Conservation (phyloP, 1,139 yeast species). For the Diutina siamensis region DNA sequence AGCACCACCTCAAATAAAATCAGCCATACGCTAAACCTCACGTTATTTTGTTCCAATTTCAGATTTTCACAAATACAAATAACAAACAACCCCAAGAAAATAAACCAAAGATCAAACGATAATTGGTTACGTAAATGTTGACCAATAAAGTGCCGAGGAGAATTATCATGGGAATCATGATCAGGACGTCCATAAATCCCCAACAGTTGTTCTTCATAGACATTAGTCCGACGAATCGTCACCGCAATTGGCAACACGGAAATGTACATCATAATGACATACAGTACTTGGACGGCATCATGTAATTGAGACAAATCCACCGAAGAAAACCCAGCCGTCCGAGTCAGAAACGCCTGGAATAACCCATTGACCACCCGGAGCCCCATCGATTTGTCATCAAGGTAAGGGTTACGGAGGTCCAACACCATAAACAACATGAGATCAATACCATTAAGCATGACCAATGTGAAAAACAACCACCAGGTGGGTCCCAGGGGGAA, state of each 20-base stretch:
- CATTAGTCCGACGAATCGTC: constrained; percentile 91
- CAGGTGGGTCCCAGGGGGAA: constrained; percentile 92
- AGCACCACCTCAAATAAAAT: constrained; percentile 81
- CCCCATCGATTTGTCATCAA: constrained; percentile 47
- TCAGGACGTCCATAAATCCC: constrained; percentile 50
- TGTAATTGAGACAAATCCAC: constrained; percentile 60
- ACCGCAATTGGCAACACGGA: constrained; percentile 94
- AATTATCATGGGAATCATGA: constrained; percentile 21
- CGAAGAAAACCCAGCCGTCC: constrained; percentile 86
- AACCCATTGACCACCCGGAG: constrained; percentile 69
- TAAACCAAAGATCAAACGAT: constrained; percentile 91
- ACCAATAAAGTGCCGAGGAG: constrained; percentile 56
- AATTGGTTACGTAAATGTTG: constrained; percentile 86
- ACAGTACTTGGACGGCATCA: constrained; percentile 88
- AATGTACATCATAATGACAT: constrained; percentile 95
- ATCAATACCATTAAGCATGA: constrained; percentile 66
- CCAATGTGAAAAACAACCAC: constrained; percentile 76
- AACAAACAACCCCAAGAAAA: constrained; percentile 74
- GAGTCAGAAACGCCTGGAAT: constrained; percentile 82
- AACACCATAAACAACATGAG: constrained; percentile 67
- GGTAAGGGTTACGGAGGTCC: constrained; percentile 45
- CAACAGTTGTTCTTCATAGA: constrained; percentile 90
- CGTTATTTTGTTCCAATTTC: constrained; percentile 34
- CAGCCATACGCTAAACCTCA: constrained; percentile 55
- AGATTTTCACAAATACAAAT: constrained; percentile 78